Evolutionary conservation across 352 stramenopile species (phyloP).

Genomic region (Globisporangium nagaii): DNA sequence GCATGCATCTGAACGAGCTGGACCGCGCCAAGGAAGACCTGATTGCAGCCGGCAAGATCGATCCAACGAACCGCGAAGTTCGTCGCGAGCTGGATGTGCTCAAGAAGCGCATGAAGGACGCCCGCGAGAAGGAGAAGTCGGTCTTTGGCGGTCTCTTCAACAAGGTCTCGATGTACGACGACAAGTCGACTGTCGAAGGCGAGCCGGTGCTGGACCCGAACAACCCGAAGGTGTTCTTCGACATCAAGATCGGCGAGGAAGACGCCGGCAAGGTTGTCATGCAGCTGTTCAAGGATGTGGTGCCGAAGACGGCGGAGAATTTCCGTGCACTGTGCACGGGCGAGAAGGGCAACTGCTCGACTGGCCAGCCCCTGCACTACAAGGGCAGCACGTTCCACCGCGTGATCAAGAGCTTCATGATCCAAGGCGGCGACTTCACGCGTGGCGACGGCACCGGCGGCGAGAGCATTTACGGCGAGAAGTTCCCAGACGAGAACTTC

Average conservation of each 20-base stretch:
- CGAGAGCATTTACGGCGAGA: conserved; percentile 92
- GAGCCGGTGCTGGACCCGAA: conserved; percentile 61
- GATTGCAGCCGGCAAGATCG: conserved; percentile 70
- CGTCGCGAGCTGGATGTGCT: conserved; percentile 69
- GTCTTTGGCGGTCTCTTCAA: conserved; percentile 95
- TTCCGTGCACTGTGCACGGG: conserved; percentile 98
- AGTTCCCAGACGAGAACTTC: conserved; percentile 98
- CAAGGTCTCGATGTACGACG: conserved; percentile 96
- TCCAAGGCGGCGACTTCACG: conserved; percentile 96
- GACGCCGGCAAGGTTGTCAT: conserved; percentile 91
- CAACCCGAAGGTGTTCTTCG: conserved; percentile 98
- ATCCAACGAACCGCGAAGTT: conserved; percentile 80
- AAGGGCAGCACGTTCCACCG: conserved; percentile 97
- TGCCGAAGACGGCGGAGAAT: conserved; percentile 97
- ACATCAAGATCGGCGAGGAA: conserved; percentile 92
- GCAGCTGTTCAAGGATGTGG: conserved; percentile 95
- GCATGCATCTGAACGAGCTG: conserved; percentile 81
- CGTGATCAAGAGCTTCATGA: conserved; percentile 95
- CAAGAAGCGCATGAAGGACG: conserved; percentile 85
- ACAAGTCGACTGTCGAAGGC: conserved; percentile 88
- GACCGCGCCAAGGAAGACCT: conserved; percentile 86
- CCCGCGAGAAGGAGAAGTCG: conserved; percentile 94
- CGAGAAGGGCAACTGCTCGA: conserved; percentile 90
- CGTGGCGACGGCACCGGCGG: conserved; percentile 93
- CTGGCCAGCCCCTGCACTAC: conserved; percentile 92